Conservation (phyloP, 768 basidiomycete species). For the Mrakia hoshinonis region DNA sequence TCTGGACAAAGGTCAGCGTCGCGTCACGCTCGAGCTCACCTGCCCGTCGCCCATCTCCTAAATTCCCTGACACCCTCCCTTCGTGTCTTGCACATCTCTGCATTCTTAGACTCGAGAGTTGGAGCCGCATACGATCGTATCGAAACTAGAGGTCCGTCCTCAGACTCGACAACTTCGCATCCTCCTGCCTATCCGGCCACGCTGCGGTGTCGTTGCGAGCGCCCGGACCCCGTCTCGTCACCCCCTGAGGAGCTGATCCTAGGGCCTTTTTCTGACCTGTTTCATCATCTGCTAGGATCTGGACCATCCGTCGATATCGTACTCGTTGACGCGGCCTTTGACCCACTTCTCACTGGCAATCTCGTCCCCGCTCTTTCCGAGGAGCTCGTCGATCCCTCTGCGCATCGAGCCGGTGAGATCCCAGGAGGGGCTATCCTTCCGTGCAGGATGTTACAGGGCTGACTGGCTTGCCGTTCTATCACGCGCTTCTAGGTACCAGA, state of each 20-base stretch:
- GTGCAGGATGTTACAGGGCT: background rate
- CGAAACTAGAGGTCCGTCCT: conserved; percentile 1
- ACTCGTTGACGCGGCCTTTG: conserved; percentile 3
- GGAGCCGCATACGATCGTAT: conserved; percentile 2
- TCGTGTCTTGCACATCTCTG: no score
- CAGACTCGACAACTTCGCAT: background rate
- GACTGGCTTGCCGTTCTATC: background rate
- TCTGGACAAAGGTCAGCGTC: conserved; percentile 6
- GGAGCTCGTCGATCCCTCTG: conserved; percentile 11
- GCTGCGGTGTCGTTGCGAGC: background rate
- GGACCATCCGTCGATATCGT: conserved; percentile 4
- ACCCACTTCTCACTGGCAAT: conserved; percentile 3
- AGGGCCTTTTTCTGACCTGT: background rate
- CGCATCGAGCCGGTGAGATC: background rate
- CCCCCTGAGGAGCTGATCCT: background rate
- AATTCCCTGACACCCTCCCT: background rate
- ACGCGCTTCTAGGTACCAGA: background rate
- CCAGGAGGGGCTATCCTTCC: no score
- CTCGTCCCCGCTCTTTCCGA: conserved; percentile 11
- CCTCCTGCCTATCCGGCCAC: no score
- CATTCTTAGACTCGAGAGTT: background rate
- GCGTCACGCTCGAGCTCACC: background rate
- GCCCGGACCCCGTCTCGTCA: background rate
- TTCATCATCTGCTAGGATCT: background rate
- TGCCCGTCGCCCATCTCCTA: background rate